Conservation (phyloP, 1,284 basidiomycete species). For the Irpex sp. region DNA sequence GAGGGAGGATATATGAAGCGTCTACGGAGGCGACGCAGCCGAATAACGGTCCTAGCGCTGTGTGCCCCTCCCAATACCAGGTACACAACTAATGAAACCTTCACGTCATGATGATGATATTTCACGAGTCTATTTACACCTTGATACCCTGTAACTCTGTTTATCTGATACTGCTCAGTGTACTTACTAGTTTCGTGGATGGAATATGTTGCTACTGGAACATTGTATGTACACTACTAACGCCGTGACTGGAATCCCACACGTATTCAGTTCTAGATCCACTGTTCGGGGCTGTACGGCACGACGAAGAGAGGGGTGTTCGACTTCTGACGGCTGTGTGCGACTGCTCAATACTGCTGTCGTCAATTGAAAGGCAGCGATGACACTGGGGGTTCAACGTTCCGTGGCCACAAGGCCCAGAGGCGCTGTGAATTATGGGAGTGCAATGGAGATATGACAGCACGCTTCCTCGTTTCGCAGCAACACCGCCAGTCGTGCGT, state of each 20-base stretch:
- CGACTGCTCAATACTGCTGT: background rate
- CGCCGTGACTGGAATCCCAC: background rate
- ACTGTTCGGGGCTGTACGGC: background rate
- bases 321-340: background rate
- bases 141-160: background rate
- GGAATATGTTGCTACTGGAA: background rate
- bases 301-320: background rate
- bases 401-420: background rate
- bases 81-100: background rate
- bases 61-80: background rate
- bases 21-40: background rate
- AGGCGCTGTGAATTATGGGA: background rate
- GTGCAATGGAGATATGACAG: background rate
- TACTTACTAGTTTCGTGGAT: background rate
- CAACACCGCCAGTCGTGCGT: background rate
- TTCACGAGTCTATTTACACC: background rate
- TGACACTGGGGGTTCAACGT: background rate
- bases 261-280: background rate
- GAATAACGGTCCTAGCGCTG: background rate
- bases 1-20: conserved; percentile 8
- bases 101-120: conserved; percentile 3
- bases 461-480: background rate
- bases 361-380: background rate
- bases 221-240: background rate
- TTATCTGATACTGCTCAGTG: background rate